Base-by-base conservation (phyloP, 2,329 filamentous ascomycete genomes). In the Nemania abortiva region DNA sequence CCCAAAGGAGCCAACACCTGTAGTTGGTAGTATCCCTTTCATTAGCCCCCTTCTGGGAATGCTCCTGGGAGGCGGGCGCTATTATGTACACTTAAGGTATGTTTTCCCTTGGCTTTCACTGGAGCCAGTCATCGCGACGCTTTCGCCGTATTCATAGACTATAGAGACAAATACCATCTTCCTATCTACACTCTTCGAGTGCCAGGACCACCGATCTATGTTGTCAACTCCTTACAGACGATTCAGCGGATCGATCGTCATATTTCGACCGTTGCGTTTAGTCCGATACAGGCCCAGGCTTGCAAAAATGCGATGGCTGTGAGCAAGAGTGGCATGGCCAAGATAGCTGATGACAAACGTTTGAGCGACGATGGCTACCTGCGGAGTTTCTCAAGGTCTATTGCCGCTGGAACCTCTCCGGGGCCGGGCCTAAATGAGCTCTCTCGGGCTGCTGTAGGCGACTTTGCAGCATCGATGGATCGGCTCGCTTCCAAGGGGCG, bases 211-310 rank as follows among this genome's bases (percentile, higher is more conserved):
- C 50, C 66, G 18, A 22, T 69, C 37, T 69, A 69, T 39, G 55
- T 69, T 15, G 66, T 66, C 47, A 69, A 66, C 47, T 66, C 63
- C 39, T 63, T 66, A 11, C 18, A 34, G 10, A 20, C 61, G 22
- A 37, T 69, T 34, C 66, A 66, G 29, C 63, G 66, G 31, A 66
- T 69, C 39, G 62, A 66, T 31, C 66, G 66, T 49, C 66, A 69
- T 52, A 69, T 69, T 31, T 15, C 49, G 24, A 69, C 66, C 15
- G 62, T 69, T 20, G 47, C 66, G 9, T 66, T 66, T 22, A 34
- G 55, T 6, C 63, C 66, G 22, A 69, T 66, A 22, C 62, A 69
- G 34, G 62, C 53, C 31, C 62, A 39, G 9, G 50, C 57, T 29
- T 66, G 63, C 56, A 53, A 66, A 10, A 69, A 66, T 52, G 62